Evolutionary conservation across 2,329 filamentous ascomycete species (phyloP).

Genomic region (Zalaria obscura): DNA sequence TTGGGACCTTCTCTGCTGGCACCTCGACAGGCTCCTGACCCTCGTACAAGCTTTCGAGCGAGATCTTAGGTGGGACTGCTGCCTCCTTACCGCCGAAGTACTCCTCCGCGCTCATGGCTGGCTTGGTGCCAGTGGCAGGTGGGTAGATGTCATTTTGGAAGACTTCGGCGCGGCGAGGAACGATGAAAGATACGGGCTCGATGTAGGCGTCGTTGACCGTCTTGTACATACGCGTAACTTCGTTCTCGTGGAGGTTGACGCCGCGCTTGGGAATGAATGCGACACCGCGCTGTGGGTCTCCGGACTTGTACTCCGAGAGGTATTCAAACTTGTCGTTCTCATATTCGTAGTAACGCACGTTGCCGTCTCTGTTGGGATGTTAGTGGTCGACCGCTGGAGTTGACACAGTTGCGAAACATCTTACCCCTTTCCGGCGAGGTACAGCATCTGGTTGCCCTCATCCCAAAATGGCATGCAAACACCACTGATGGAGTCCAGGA

Average conservation of each 20-base stretch:
- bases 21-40: conserved; percentile 70
- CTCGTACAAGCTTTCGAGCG: conserved; percentile 82
- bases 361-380: conserved; percentile 58
- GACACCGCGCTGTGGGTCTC: conserved; percentile 83
- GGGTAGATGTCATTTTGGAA: conserved; percentile 98
- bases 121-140: conserved; percentile 64
- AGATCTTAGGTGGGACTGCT: conserved; percentile 77
- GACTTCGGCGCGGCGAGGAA: conserved; percentile 79
- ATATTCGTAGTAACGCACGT: conserved; percentile 98
- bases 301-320: conserved; percentile 93
- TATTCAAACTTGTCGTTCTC: conserved; percentile 98
- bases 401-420: conserved; percentile 17
- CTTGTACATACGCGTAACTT: conserved; percentile 92
- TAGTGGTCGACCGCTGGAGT: neutral
- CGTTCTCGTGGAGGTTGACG: conserved; percentile 91
- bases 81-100: conserved; percentile 74
- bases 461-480: conserved; percentile 99
- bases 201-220: conserved; percentile 90
- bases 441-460: conserved; percentile 86
- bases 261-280: conserved; percentile 91
- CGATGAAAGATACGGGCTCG: conserved; percentile 94
- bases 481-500: conserved; percentile 88
- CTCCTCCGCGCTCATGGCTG: conserved; percentile 65
- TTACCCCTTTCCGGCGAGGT: conserved; percentile 92
- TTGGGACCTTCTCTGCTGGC: conserved; percentile 50